Base-by-base conservation (phyloP, 2,329 filamentous ascomycete genomes). In the Ophiostoma populinum region DNA sequence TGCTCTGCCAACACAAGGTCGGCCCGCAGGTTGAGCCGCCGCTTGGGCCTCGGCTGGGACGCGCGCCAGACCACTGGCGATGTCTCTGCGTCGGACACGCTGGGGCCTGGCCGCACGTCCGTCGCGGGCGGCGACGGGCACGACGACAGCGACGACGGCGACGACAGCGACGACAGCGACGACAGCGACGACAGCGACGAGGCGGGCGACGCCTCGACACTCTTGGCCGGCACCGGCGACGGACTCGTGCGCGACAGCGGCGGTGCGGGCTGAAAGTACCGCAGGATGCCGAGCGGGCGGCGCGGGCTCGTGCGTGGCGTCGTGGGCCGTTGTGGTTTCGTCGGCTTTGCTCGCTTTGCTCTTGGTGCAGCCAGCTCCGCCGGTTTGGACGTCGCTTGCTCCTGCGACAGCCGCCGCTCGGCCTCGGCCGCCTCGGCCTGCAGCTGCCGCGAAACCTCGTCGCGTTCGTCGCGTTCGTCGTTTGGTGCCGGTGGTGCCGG, bases 241-340 rank as follows among this genome's bases (percentile, higher is more conserved):
- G 34, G 35, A 6, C 22, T 12, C 3, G 21, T 19, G 17, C 35
- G 29, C 3, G 32, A 24, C 7, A 30, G 34, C 4, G 35, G 37
- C 13, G 32, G 16, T 1, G 39, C 38, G 0, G 43, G 43, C 31
- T 45, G 43, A 8, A 45, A 45, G 25, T 45, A 45, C 4, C 43
- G 41, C 38, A 45, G 12, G 16, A 45, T 43, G 20, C 43, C 41
- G 3, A 36, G 9, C 6, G 32, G 20, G 5, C 37, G 37, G 4
- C 34, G 32, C 21, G 35, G 34, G 10, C 32, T 34, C n/a, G 21
- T 38, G 17, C 11, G 7, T 7, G 32, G 21, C 10, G 18, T 32
- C 22, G 18, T 18, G 25, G 20, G 36, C 6, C 18, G 26, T n/a
- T 29, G 26, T 13, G 12, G 7, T n/a, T 6, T 18, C 12, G 9